Base-by-base conservation (phyloP, 2,329 filamentous ascomycete species). In the Nothomitra cinnamomea region DNA sequence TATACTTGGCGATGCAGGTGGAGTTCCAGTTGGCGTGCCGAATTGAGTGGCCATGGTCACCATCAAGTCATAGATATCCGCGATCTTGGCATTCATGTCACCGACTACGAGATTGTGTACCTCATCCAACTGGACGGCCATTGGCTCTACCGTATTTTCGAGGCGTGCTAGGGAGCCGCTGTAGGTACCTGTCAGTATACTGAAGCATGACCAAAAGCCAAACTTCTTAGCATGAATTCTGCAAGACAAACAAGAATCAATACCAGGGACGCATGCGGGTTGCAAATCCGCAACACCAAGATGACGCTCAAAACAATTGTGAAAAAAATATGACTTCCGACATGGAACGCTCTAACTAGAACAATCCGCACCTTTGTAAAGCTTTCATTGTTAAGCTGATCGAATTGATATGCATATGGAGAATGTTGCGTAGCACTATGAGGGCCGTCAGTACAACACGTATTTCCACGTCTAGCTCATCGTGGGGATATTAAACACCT, bases 401-500 rank as follows among this genome's bases (percentile, higher is more conserved):
- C 12, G 67, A 67, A 55, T 61, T 65, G 19, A 65, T 65, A 55
- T 72, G 69, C 64, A 70, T 67, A 25, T 67, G 64, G 7, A 73
- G 59, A 57, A 71, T 61, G 54, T 65, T 61, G 47, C 64, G 61
- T 52, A 73, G 58, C 21, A 65, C 61, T 49, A n/a, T 35, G n/a
- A 13, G 21, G 25, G 24, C 6, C 2, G 43, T 47, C 43, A 47
- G 21, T 47, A 47, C 22, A 47, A 4, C 21, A 15, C 43, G 24
- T 24, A 13, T n/a, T n/a, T n/a, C n/a, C n/a, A n/a, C n/a, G n/a
- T n/a, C n/a, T n/a, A n/a, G n/a, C n/a, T n/a, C n/a, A 24, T 6
- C 12, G 13, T 21, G 13, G n/a, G 7, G 10, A 4, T 25, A 22
- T 5, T 5, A 2, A 19, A 17, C 25, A 28, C 22, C 10, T n/a